Conservation (phyloP, 2,329 filamentous ascomycete genomes). For the Aureobasidium uvarum region DNA sequence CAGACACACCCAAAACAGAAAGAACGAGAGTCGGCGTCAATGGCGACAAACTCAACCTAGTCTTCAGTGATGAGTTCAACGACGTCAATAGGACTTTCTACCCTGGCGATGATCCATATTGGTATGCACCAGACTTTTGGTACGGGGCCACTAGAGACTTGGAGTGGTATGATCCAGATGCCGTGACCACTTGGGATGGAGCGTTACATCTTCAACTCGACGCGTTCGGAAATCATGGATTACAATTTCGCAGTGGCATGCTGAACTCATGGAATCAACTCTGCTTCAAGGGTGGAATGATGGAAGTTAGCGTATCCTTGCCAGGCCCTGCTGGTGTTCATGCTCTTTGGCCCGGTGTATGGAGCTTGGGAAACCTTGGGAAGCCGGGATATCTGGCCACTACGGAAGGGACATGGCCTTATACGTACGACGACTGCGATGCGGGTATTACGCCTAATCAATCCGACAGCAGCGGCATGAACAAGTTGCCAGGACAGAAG, state of each 20-base stretch:
- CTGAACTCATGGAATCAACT: slow-evolving; percentile 55
- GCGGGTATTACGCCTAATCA: slow-evolving; percentile 53
- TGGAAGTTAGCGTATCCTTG: slow-evolving; percentile 54
- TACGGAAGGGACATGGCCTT: slow-evolving; percentile 57
- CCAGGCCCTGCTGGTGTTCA: slow-evolving; percentile 52
- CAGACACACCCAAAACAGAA: slow-evolving; percentile 50
- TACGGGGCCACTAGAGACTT: slow-evolving; percentile 54
- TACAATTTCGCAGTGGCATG: slow-evolving; percentile 53
- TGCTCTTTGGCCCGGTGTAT: slow-evolving; percentile 55
- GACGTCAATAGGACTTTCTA: slow-evolving; percentile 55
- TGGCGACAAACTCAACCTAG: slow-evolving; percentile 49
- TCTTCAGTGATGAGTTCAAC: slow-evolving; percentile 60
- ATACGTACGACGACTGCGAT: slow-evolving; percentile 54
- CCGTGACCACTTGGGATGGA: slow-evolving; percentile 51
- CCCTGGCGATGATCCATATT: slow-evolving; percentile 58
- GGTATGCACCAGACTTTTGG: slow-evolving; percentile 54
- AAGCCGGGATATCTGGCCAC: slow-evolving; percentile 53
- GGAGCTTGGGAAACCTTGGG: slow-evolving; percentile 57
- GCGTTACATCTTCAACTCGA: slow-evolving; percentile 50
- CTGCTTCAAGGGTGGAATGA: slow-evolving; percentile 56
- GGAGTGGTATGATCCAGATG: slow-evolving; percentile 55
- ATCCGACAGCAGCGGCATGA: slow-evolving; percentile 46
- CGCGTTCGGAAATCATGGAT: slow-evolving; percentile 47
- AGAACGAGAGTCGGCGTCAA: slow-evolving; percentile 49
- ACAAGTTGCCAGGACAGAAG: slow-evolving; percentile 46